Percentiles rank a stretch among this genome's conserved stretches.
These are phyloP conservation scores for Lasiodiplodia sp. DNA, from an alignment of 2,329 filamentous ascomycete species.

Conservation along the genomic window DNA sequence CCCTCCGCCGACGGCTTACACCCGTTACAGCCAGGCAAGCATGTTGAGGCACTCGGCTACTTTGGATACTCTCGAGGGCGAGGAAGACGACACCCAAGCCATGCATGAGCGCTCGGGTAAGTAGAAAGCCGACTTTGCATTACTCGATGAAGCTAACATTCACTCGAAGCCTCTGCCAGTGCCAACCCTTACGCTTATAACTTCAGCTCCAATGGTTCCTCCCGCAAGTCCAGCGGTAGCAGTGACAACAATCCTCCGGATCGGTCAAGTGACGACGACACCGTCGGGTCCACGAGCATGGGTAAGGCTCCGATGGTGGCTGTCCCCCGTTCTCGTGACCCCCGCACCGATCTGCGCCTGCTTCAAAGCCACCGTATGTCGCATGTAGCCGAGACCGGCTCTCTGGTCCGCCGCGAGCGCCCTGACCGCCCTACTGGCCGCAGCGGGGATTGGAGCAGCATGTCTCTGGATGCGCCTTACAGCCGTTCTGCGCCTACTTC, in stretches of 20 bases:
- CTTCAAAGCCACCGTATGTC: slow-evolving; percentile 57
- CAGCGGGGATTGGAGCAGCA: slow-evolving; percentile 49
- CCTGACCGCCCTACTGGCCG: slow-evolving; percentile 44
- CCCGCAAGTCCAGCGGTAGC: slow-evolving; percentile 26
- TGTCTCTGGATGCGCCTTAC: slow-evolving; percentile 39
- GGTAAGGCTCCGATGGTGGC: slow-evolving; percentile 33
- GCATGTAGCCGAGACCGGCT: slow-evolving; percentile 59
- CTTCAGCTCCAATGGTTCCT: slow-evolving; percentile 11
- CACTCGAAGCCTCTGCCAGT: background rate
- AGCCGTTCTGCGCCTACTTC: slow-evolving; percentile 17
- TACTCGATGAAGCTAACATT: background rate
- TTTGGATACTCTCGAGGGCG: slow-evolving; percentile 43
- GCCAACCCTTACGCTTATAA: slow-evolving; percentile 10
- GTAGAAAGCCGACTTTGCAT: background rate
- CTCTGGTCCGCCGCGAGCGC: slow-evolving; percentile 49
- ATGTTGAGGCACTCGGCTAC: slow-evolving; percentile 43
- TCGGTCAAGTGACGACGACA: slow-evolving; percentile 14
- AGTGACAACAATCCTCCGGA: slow-evolving; percentile 24
- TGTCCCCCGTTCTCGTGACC: slow-evolving; percentile 35
- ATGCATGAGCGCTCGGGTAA: slow-evolving; percentile 17
- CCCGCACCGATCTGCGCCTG: slow-evolving; percentile 36
- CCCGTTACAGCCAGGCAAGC: slow-evolving; percentile 48
- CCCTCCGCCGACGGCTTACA: slow-evolving; percentile 46
- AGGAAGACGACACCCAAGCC: slow-evolving; percentile 19
- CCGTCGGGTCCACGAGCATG: background rate